Conservation (phyloP, 2,329 filamentous ascomycete genomes). For the Phialophora verrucosa region DNA sequence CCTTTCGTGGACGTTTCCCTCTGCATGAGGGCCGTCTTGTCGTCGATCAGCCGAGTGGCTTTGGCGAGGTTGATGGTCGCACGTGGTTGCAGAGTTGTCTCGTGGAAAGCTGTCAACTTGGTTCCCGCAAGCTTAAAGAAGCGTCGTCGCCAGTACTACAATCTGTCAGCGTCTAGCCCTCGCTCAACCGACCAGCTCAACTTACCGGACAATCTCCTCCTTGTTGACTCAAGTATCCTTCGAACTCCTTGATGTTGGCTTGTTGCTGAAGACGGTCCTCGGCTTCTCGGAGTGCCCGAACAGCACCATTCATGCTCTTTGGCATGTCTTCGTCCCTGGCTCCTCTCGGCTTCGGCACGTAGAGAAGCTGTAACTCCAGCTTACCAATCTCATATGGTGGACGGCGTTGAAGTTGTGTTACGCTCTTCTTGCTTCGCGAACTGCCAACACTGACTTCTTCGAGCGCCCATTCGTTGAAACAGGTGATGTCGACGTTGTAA, state of each 20-base stretch:
- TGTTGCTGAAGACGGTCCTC: conserved; percentile 68
- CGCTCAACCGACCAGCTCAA: conserved; percentile 38
- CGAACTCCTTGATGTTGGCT: conserved; percentile 58
- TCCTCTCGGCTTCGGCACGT: conserved; percentile 89
- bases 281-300: conserved; percentile 89
- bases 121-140: conserved; percentile 94
- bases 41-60: conserved; percentile 90
- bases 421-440: conserved; percentile 90
- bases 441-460: conserved; percentile 82
- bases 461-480: conserved; percentile 98
- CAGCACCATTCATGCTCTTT: conserved; percentile 97
- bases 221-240: conserved; percentile 92
- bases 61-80: conserved; percentile 97
- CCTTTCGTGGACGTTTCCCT: conserved; percentile 78
- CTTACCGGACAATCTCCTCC: conserved; percentile 96
- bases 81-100: conserved; percentile 90
- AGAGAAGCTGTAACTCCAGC: conserved; percentile 89
- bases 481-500: conserved; percentile 84
- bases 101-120: conserved; percentile 93
- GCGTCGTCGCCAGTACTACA: conserved; percentile 92
- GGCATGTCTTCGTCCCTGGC: conserved; percentile 94
- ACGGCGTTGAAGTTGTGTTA: conserved; percentile 71
- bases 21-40: conserved; percentile 80
- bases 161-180: background rate
- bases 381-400: conserved; percentile 98